Percentiles rank a stretch among this genome's conserved stretches.
These are phyloP conservation scores for Cicer chorassanicum DNA, from an alignment of 306 rosid genomes.

Conservation along the genomic window DNA sequence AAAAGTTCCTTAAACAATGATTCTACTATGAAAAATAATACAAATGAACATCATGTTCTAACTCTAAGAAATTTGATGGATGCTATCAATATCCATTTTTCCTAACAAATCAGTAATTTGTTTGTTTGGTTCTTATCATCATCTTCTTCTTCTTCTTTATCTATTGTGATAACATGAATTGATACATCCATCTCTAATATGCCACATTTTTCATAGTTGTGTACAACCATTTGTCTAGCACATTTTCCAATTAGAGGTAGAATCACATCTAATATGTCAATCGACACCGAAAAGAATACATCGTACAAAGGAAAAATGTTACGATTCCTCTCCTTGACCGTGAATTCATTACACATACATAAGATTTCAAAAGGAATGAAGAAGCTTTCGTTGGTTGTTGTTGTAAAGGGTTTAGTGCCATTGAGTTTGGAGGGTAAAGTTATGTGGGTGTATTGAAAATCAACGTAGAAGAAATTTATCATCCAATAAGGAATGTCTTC, in stretches of 20 bases:
- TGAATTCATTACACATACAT: neutral
- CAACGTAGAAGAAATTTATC: too few species aligned
- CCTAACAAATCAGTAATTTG: neutral
- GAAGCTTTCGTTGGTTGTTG: too few species aligned
- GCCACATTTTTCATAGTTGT: neutral
- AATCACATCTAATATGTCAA: neutral
- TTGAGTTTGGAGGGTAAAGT: too few species aligned
- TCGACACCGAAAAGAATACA: neutral
- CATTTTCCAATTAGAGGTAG: neutral
- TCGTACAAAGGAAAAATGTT: neutral
- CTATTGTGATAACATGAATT: neutral
- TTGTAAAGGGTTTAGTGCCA: too few species aligned
- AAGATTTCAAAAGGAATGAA: neutral
- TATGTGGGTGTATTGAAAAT: too few species aligned
- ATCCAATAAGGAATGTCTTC: too few species aligned
- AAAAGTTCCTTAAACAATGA: too few species aligned
- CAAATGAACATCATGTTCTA: too few species aligned
- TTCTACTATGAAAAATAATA: too few species aligned
- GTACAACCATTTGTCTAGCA: neutral
- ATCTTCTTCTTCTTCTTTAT: neutral
- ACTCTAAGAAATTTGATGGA: too few species aligned
- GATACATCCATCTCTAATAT: neutral
- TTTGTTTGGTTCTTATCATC: neutral
- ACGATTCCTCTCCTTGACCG: neutral
- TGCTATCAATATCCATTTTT: neutral